Conservation (phyloP, 768 basidiomycete species). For the Amanita polypyramis region DNA sequence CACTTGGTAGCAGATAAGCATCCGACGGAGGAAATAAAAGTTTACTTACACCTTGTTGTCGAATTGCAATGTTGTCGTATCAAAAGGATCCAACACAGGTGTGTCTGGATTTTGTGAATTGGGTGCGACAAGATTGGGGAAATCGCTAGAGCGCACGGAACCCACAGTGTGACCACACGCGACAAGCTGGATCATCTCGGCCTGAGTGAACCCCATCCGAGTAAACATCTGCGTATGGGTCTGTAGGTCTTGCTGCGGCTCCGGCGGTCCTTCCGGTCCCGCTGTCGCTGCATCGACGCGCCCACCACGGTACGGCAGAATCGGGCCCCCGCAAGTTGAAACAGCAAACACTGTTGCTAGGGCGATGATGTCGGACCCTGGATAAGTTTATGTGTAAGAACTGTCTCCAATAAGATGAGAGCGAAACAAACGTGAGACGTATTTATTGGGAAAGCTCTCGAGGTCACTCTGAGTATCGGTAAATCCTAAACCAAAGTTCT, state of each 20-base stretch:
- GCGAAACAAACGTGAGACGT: constrained; percentile 29
- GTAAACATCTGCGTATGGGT: constrained; percentile 29
- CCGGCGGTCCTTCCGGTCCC: constrained; percentile 30
- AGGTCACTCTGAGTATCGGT: constrained; percentile 33
- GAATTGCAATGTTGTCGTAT: constrained; percentile 26
- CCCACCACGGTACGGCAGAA: constrained; percentile 30
- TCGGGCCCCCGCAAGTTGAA: constrained; percentile 35
- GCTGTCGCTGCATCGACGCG: constrained; percentile 29
- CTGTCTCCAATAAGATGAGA: not conserved
- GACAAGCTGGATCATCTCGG: constrained; percentile 41
- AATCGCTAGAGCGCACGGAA: constrained; percentile 34
- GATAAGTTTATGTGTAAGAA: not conserved
- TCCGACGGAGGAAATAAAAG: not conserved
- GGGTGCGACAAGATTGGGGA: constrained; percentile 31
- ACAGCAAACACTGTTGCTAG: constrained; percentile 27
- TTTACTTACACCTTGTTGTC: constrained; percentile 30
- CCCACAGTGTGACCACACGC: constrained; percentile 44
- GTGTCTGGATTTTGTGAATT: constrained; percentile 14
- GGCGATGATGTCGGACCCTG: constrained; percentile 36
- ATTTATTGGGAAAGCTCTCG: constrained; percentile 29
- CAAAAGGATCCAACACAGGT: constrained; percentile 26
- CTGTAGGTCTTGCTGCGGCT: constrained; percentile 29
- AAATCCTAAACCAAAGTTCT: constrained; percentile 41
- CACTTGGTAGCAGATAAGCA: constrained; percentile 15
- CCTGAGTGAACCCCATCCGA: constrained; percentile 29